A percentile compares a stretch with the other conserved stretches of the same genome.
These are phyloP conservation scores for Thecamonas trahens DNA, from an alignment of 78 protist genomes.

Conservation along the genomic window DNA sequence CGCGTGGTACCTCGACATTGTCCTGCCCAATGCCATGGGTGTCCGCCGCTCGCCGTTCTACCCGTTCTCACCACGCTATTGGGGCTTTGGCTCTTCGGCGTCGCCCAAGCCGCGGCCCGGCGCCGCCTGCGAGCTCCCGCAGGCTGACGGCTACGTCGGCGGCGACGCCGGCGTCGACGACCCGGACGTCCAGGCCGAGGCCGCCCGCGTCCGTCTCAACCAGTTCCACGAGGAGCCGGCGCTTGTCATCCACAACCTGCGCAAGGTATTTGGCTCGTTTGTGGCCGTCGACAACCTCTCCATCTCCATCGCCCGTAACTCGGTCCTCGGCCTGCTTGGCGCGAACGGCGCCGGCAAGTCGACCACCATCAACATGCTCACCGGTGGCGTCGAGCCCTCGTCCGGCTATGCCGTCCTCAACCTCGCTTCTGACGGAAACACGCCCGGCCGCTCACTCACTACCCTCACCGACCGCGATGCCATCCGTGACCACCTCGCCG, in stretches of 20 bases:
- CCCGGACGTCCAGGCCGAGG: not conserved
- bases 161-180: not conserved
- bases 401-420: too few species aligned
- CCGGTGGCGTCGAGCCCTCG: constrained; percentile 53
- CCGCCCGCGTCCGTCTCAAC: not conserved
- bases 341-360: constrained; percentile 74
- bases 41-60: not conserved
- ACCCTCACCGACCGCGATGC: constrained; percentile 43
- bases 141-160: too few species aligned
- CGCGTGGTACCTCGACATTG: not conserved
- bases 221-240: not conserved
- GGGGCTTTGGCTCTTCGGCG: too few species aligned
- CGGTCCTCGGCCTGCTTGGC: constrained; percentile 42
- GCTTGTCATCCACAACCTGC: constrained; percentile 3
- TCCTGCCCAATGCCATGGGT: not conserved
- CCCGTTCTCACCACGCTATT: not conserved
- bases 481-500: constrained; percentile 27
- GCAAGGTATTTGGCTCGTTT: constrained; percentile 22
- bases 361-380: constrained; percentile 73
- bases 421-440: too few species aligned
- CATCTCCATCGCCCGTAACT: constrained; percentile 21
- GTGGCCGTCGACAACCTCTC: constrained; percentile 31
- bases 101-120: too few species aligned
- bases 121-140: too few species aligned
- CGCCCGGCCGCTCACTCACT: too few species aligned